Percentiles rank a stretch among this genome's conserved stretches.
Evolutionary conservation across 2,329 filamentous ascomycete species (phyloP).

Genomic region (Penicillium hordei): DNA sequence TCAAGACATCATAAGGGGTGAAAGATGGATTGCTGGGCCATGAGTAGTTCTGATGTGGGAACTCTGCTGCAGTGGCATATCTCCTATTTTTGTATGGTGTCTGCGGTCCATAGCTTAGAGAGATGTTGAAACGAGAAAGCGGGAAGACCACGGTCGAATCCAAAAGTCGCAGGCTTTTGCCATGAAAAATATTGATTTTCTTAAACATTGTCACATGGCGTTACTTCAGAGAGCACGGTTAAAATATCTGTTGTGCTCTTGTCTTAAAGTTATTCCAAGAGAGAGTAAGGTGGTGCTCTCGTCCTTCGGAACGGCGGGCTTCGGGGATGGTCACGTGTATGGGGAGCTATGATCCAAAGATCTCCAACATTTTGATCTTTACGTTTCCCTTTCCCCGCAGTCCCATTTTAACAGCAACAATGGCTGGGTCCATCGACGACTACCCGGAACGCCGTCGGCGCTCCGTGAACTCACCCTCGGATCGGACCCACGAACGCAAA

Average conservation of each 20-base stretch:
- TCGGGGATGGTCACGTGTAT: conserved; percentile 19
- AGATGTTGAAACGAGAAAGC: conserved; percentile 26
- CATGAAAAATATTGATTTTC: conserved; percentile 44
- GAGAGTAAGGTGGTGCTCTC: neutral
- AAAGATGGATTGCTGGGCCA: conserved; percentile 47
- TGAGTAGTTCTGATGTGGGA: conserved; percentile 32
- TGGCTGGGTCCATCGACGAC: conserved; percentile 29
- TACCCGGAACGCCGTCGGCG: conserved; percentile 22
- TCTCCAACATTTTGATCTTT: neutral
- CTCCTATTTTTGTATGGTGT: conserved; percentile 17
- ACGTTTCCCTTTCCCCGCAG: neutral
- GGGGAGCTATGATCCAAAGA: neutral
- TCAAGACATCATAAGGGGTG: conserved; percentile 89
- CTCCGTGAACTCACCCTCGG: conserved; percentile 24
- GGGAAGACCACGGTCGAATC: conserved; percentile 21
- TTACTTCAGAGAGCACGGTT: conserved; percentile 18
- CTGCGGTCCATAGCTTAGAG: conserved; percentile 19
- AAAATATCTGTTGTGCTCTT: conserved; percentile 15
- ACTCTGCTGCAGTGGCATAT: conserved; percentile 37
- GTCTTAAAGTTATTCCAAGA: neutral
- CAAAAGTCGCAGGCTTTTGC: conserved; percentile 40
- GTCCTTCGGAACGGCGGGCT: neutral
- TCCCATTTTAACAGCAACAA: conserved; percentile 11
- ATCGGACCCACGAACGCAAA: conserved; percentile 24
- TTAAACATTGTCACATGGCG: conserved; percentile 49